Conservation (phyloP, 768 basidiomycete species). For the Hericium alpestre region DNA sequence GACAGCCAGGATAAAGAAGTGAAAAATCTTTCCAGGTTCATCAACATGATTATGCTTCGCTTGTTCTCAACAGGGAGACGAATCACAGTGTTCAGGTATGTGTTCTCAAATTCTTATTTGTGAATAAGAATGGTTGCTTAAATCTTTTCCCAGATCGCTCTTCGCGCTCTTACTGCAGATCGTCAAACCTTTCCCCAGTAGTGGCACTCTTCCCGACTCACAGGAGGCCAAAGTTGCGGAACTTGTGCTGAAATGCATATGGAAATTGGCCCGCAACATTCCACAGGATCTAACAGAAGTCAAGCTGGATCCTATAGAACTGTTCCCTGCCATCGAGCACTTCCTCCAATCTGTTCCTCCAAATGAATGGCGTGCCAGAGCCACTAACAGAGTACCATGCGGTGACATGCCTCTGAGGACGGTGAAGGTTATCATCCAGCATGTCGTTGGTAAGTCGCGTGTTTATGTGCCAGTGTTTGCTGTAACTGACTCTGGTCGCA, state of each 20-base stretch:
- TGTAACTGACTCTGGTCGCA: constrained; percentile 18
- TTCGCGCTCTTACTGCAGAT: constrained; percentile 77
- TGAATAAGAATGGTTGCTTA: not conserved
- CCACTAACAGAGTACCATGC: constrained; percentile 83
- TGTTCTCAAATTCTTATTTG: not conserved
- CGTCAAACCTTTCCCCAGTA: constrained; percentile 72
- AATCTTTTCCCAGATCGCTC: constrained; percentile 40
- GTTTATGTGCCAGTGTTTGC: not conserved
- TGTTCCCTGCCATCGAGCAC: constrained; percentile 88
- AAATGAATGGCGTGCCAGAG: constrained; percentile 90
- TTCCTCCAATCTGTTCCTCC: constrained; percentile 91
- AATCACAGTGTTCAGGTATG: constrained; percentile 86
- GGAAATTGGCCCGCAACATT: constrained; percentile 93
- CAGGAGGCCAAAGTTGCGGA: constrained; percentile 86
- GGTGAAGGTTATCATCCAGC: constrained; percentile 96
- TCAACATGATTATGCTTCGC: constrained; percentile 96
- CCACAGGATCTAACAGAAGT: constrained; percentile 81
- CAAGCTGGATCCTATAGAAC: constrained; percentile 73
- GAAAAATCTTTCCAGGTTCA: constrained; percentile 89
- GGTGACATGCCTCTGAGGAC: constrained; percentile 97
- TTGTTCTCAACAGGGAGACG: constrained; percentile 83
- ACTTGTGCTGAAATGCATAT: constrained; percentile 89
- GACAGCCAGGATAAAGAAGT: constrained; percentile 74
- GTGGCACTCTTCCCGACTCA: constrained; percentile 60
- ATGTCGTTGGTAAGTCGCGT: constrained; percentile 74